Evolutionary conservation across 169 alveolate species (phyloP).

Genomic region (Cryptosporidium meleagridis): DNA sequence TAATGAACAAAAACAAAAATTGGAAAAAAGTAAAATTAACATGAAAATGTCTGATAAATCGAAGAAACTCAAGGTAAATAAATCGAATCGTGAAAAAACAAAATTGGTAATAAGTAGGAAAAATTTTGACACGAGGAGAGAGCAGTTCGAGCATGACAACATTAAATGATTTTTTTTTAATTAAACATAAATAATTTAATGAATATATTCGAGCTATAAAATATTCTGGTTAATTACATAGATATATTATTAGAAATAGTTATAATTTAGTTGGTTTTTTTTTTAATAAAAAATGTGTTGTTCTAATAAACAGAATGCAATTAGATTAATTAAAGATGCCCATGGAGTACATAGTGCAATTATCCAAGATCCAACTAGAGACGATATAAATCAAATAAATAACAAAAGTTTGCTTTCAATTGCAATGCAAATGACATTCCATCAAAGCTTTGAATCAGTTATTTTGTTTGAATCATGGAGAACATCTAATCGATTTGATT

Average conservation of each 20-base stretch:
- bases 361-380: conserved; percentile 14
- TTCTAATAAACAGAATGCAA: background rate
- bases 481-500: conserved; percentile 22
- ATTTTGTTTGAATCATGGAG: conserved; percentile 66
- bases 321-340: background rate
- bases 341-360: conserved; percentile 3
- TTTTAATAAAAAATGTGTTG: conserved; percentile 34
- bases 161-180: background rate
- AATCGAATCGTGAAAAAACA: conserved; percentile 1
- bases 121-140: conserved; percentile 61
- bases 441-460: conserved; percentile 51
- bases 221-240: background rate
- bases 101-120: conserved; percentile 29
- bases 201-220: conserved; percentile 4
- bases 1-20: background rate
- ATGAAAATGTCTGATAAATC: background rate
- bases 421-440: conserved; percentile 65
- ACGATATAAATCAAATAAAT: conserved; percentile 22
- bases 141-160: conserved; percentile 53
- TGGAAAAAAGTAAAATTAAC: background rate
- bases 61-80: background rate
- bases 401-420: conserved; percentile 21
- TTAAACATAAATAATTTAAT: background rate
- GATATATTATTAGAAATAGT: no score
- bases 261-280: background rate